Base-by-base conservation (phyloP, 176 grass and related monocot species). In the Otatea glauca region DNA sequence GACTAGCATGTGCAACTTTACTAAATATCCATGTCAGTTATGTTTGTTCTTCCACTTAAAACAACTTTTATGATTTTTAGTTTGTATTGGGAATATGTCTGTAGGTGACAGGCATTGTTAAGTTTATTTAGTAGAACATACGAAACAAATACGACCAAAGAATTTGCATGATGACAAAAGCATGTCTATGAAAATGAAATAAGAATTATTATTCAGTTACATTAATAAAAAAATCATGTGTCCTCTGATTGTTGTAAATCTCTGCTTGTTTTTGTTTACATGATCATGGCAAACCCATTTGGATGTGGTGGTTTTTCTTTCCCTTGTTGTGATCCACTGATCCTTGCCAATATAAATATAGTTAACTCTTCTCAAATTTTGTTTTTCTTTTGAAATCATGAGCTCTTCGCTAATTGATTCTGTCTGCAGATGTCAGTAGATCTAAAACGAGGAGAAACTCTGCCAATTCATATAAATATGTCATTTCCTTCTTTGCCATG, bases 401-500 rank as follows among this genome's bases (percentile, higher is more conserved):
- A 84, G 74, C 48, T 85, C 71, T 67, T 84, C 16, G 59, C 67
- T 5, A 56, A 74, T 80, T 84, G 50, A 37, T 84, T 53, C 16
- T 88, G 5, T 85, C 32, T 83, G 77, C 86, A 99, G 93, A 99
- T 99, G 96, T 99, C 96, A 63, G 96, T 99, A 81, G 96, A 96
- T 99, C 47, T 96, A 49, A 96, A 99, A 82, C 82, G 93, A 89
- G 93, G 93, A 88, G 93, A 99, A 90, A 99, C 86, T 76, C 88
- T 99, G 78, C 91, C 93, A 4, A 98, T 98, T 89, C 81, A 98
- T 85, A 92, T 98, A 89, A 99, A 99, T 87, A 90, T 99, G 81
- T 95, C 96, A 74, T 99, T 99, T 87, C 96, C 93, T 76, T 86
- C 96, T 37, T 91, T 96, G 90, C 96, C 93, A 66, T 98, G 96